These are phyloP conservation scores for Salix brachista DNA, from an alignment of 345 rosid genomes.

Conservation along the genomic window DNA sequence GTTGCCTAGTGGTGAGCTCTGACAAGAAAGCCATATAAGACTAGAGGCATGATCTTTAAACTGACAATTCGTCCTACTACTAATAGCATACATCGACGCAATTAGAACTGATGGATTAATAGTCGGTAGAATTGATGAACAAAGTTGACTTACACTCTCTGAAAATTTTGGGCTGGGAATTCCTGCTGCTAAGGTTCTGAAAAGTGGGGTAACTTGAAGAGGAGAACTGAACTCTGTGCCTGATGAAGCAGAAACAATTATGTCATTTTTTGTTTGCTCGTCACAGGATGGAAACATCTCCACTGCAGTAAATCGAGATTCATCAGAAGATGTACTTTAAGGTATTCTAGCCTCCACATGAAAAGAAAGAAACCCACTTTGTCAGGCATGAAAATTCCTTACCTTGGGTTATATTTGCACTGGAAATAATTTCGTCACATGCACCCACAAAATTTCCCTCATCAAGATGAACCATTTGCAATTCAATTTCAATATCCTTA, in stretches of 20 bases:
- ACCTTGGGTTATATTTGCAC: constrained; percentile 47
- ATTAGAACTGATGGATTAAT: background rate
- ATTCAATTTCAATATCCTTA: constrained; percentile 30
- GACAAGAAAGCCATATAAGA: background rate
- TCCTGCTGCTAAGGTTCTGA: constrained; percentile 96
- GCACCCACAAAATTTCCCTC: constrained; percentile 24
- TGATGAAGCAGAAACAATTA: constrained; percentile 44
- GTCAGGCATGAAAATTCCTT: constrained; percentile 9
- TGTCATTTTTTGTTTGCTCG: constrained; percentile 33
- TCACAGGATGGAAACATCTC: constrained; percentile 39
- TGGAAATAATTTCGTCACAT: constrained; percentile 37
- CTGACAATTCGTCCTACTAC: background rate
- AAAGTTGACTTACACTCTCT: constrained; percentile 75
- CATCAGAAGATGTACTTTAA: constrained; percentile 7
- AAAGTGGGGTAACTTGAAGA: constrained; percentile 78
- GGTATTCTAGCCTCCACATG: background rate
- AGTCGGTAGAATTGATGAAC: constrained; percentile 1
- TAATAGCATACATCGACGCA: background rate
- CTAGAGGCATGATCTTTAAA: background rate
- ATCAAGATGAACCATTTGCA: constrained; percentile 23
- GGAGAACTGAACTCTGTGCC: constrained; percentile 71
- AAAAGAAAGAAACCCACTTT: constrained; percentile 1
- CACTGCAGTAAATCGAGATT: constrained; percentile 26
- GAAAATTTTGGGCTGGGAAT: constrained; percentile 97
- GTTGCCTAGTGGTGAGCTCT: background rate